phyloP scores from a whole-genome alignment of 139 green algal genomes.

The Pycnococcus provasolii region DNA sequence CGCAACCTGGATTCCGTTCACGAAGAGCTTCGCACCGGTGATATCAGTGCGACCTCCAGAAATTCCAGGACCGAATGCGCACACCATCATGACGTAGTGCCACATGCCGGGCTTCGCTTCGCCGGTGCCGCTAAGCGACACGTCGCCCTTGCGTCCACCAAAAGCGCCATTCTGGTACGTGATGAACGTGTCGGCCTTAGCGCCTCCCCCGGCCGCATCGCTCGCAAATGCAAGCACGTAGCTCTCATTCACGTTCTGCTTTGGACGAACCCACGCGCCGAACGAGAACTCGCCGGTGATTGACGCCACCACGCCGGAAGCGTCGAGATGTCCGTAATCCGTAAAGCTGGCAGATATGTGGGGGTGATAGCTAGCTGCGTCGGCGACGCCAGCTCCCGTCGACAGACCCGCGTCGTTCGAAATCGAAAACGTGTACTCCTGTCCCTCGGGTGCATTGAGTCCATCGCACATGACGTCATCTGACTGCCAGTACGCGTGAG shows the following conservation, averaged over 20 bases:
- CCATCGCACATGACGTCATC: no score
- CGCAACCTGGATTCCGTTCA: neutral
- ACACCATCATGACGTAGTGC: constrained; percentile 13
- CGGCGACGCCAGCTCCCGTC: no score
- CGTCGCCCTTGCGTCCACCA: neutral
- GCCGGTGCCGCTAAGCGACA: neutral
- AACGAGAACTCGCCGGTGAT: constrained; percentile 1
- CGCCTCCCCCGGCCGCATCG: neutral
- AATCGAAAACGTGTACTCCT: no score
- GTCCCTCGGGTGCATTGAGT: no score
- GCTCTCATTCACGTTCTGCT: neutral
- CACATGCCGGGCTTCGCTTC: neutral
- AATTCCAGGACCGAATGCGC: neutral
- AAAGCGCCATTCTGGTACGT: neutral
- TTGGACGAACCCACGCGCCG: neutral
- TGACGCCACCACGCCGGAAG: neutral
- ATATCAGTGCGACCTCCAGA: neutral
- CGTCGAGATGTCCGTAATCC: neutral
- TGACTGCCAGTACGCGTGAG: no score
- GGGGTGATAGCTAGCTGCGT: no score
- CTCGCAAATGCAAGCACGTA: constrained; percentile 9
- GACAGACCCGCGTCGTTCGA: no score
- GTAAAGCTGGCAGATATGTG: no score
- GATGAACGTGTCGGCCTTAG: neutral
- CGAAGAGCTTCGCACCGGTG: neutral